These are phyloP conservation scores for Aspergillus cavernicola DNA, from an alignment of 495 filamentous ascomycete genomes.

Conservation along the genomic window DNA sequence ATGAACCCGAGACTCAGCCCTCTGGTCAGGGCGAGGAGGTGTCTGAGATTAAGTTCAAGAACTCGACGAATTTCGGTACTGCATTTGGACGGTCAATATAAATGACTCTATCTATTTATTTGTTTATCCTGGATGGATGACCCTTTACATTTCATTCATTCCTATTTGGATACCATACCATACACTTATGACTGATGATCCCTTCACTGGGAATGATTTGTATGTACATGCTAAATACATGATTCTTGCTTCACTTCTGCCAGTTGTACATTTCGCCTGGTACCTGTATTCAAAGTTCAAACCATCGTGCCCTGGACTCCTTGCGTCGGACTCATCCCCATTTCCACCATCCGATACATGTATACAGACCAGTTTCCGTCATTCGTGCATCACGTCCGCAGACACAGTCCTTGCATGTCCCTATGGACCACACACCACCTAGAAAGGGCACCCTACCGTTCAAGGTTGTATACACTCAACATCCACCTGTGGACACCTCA, in stretches of 20 bases:
- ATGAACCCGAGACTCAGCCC: slow-evolving; percentile 25
- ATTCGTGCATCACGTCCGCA: background rate
- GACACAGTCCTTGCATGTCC: background rate
- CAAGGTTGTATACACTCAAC: too few relatives aligned
- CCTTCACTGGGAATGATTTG: background rate
- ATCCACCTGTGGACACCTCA: too few relatives aligned
- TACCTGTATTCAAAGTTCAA: too few relatives aligned
- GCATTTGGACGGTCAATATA: slow-evolving; percentile 36
- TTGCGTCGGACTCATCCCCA: slow-evolving; percentile 1
- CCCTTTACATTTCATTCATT: background rate
- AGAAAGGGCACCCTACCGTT: too few relatives aligned
- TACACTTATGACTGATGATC: background rate
- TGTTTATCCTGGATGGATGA: background rate
- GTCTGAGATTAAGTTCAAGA: slow-evolving; percentile 55
- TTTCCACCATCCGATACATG: background rate
- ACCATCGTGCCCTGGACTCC: background rate
- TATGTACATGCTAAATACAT: background rate
- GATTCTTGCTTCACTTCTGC: background rate
- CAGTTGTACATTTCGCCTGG: background rate
- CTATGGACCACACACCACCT: too few relatives aligned
- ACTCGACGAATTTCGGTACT: slow-evolving; percentile 60
- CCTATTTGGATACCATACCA: slow-evolving; percentile 2
- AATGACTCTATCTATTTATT: slow-evolving; percentile 11
- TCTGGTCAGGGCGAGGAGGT: slow-evolving; percentile 39
- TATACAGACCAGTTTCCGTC: background rate